Conservation (phyloP, 108 stramenopile species). For the Cyclotella distinguenda region DNA sequence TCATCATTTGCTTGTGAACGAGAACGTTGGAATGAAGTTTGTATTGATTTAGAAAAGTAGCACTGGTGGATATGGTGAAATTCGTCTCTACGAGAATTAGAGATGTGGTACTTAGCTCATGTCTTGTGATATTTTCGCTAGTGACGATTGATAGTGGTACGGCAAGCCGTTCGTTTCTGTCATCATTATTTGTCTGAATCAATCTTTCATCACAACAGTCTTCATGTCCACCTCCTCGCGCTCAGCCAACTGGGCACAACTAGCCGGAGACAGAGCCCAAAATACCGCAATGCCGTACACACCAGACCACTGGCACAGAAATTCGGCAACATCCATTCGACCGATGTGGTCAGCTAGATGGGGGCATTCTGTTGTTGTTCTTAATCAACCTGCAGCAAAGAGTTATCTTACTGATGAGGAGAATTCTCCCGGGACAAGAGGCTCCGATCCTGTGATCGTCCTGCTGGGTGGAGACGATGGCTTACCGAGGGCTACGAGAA, state of each 20-base stretch:
- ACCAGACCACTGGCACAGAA: conserved; percentile 43
- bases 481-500: conserved; percentile 23
- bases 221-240: too few species aligned
- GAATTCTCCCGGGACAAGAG: conserved; percentile 25
- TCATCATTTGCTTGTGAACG: too few species aligned
- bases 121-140: too few species aligned
- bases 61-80: too few species aligned
- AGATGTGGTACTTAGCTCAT: too few species aligned
- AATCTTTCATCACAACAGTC: too few species aligned
- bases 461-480: conserved; percentile 59
- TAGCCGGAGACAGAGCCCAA: conserved; percentile 46
- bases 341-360: conserved; percentile 56
- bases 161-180: too few species aligned
- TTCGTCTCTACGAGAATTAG: too few species aligned
- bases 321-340: conserved; percentile 17
- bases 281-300: conserved; percentile 52
- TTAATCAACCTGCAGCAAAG: conserved; percentile 32
- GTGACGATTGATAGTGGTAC: too few species aligned
- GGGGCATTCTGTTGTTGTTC: conserved; percentile 51
- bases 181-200: too few species aligned
- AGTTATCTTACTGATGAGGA: conserved; percentile 49
- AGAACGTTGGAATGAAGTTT: too few species aligned
- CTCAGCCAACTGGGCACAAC: conserved; percentile 54
- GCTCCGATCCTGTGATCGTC: conserved; percentile 27
- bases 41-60: too few species aligned